phyloP scores from a whole-genome alignment of 305 asterid genomes.

The Ilex paraguariensis region DNA sequence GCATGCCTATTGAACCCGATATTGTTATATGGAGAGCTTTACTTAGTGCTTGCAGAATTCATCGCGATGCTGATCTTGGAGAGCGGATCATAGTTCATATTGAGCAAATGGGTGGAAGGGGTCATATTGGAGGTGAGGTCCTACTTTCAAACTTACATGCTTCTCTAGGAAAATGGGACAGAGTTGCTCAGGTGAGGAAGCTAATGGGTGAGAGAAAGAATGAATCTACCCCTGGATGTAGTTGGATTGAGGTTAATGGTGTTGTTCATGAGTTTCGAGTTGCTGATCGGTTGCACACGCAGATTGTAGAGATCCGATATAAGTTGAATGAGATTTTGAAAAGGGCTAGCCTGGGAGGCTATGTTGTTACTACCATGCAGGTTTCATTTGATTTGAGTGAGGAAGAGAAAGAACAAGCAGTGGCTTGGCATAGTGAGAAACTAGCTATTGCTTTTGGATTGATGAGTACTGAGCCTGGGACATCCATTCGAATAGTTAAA shows the following conservation, averaged over 20 bases:
- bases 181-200: conserved; percentile 38
- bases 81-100: conserved; percentile 43
- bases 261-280: conserved; percentile 60
- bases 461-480: conserved; percentile 30
- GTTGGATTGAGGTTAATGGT: conserved; percentile 72
- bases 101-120: conserved; percentile 32
- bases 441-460: conserved; percentile 59
- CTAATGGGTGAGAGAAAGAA: conserved; percentile 33
- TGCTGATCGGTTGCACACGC: conserved; percentile 53
- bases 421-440: conserved; percentile 68
- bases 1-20: conserved; percentile 63
- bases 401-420: conserved; percentile 62
- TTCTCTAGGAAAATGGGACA: conserved; percentile 75
- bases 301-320: conserved; percentile 38
- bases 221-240: conserved; percentile 51
- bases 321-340: conserved; percentile 42
- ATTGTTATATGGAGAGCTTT: conserved; percentile 68
- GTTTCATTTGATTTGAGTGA: conserved; percentile 56
- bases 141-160: conserved; percentile 74
- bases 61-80: conserved; percentile 44
- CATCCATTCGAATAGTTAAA: conserved; percentile 40
- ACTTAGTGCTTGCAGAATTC: conserved; percentile 75
- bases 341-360: conserved; percentile 37
- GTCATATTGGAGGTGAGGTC: conserved; percentile 39
- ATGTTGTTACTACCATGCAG: conserved; percentile 40